These are phyloP conservation scores for Yamadazyma endophytica DNA, from an alignment of 805 yeast species.

Conservation along the genomic window DNA sequence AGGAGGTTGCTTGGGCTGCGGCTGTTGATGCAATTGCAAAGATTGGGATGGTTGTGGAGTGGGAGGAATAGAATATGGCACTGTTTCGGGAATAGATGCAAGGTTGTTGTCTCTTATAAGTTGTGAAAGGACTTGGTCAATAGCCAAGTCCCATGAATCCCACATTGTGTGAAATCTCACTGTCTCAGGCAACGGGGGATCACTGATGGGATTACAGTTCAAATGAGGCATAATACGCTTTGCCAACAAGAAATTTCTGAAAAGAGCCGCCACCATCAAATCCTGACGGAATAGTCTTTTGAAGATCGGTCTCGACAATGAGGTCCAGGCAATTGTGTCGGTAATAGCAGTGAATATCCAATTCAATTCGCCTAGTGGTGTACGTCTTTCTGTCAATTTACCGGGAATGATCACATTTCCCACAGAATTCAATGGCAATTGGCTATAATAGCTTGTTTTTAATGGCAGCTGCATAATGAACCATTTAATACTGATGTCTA, in stretches of 20 bases:
- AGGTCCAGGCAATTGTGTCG: conserved; percentile 97
- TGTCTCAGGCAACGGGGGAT: conserved; percentile 85
- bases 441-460: conserved; percentile 45
- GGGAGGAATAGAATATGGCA: neutral
- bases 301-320: conserved; percentile 81
- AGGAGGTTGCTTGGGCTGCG: conserved; percentile 2
- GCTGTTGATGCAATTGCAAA: conserved; percentile 4
- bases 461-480: conserved; percentile 81
- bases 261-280: conserved; percentile 92
- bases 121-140: conserved; percentile 86
- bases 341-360: conserved; percentile 99
- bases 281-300: conserved; percentile 92
- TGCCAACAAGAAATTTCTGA: conserved; percentile 87
- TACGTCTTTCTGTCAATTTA: conserved; percentile 83
- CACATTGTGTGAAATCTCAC: conserved; percentile 86
- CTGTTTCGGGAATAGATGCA: neutral
- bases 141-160: conserved; percentile 97
- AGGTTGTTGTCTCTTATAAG: conserved; percentile 37
- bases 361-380: conserved; percentile 92
- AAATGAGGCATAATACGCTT: conserved; percentile 90
- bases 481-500: conserved; percentile 89
- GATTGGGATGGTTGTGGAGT: neutral
- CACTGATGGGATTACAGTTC: conserved; percentile 91
- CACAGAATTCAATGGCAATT: conserved; percentile 42
- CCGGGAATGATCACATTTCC: conserved; percentile 81